These are phyloP conservation scores for Hericium coralloides DNA, from an alignment of 768 basidiomycete species.

Conservation along the genomic window DNA sequence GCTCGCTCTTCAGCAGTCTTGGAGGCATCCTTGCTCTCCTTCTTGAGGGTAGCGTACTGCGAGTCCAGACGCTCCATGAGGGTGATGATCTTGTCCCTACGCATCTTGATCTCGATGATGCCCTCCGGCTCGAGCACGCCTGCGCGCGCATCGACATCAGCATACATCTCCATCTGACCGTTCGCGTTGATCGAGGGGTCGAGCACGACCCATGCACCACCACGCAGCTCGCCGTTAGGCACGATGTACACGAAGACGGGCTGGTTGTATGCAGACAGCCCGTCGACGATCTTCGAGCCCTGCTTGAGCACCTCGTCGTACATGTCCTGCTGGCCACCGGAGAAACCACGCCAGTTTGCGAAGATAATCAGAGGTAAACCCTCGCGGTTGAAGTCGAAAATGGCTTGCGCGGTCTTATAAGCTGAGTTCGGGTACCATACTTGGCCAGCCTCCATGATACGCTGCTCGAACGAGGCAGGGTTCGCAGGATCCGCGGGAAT, in stretches of 20 bases:
- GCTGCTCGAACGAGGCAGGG: constrained; percentile 91
- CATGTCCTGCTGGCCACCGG: constrained; percentile 99
- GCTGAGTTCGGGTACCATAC: constrained; percentile 99
- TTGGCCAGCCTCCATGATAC: constrained; percentile 99
- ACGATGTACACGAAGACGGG: constrained; percentile 98
- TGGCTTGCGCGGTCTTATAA: constrained; percentile 98
- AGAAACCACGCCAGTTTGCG: constrained; percentile 99
- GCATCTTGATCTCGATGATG: constrained; percentile 95
- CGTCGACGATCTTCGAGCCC: constrained; percentile 98
- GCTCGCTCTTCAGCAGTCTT: constrained; percentile 71
- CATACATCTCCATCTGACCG: constrained; percentile 97
- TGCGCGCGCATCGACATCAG: constrained; percentile 90
- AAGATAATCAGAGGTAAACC: constrained; percentile 96
- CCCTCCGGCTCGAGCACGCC: constrained; percentile 97
- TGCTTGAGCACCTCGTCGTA: constrained; percentile 96
- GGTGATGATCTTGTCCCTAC: constrained; percentile 81
- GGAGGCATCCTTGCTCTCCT: constrained; percentile 64
- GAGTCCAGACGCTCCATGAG: constrained; percentile 93
- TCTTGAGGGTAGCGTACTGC: constrained; percentile 73
- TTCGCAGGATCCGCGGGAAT: constrained; percentile 98
- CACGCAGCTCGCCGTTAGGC: constrained; percentile 96
- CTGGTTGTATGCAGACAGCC: constrained; percentile 92
- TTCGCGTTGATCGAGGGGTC: constrained; percentile 95
- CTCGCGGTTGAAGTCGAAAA: constrained; percentile 98
- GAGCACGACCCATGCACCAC: constrained; percentile 98